phyloP scores from a whole-genome alignment of 2,329 filamentous ascomycete species.

The Diaporthe destruens region DNA sequence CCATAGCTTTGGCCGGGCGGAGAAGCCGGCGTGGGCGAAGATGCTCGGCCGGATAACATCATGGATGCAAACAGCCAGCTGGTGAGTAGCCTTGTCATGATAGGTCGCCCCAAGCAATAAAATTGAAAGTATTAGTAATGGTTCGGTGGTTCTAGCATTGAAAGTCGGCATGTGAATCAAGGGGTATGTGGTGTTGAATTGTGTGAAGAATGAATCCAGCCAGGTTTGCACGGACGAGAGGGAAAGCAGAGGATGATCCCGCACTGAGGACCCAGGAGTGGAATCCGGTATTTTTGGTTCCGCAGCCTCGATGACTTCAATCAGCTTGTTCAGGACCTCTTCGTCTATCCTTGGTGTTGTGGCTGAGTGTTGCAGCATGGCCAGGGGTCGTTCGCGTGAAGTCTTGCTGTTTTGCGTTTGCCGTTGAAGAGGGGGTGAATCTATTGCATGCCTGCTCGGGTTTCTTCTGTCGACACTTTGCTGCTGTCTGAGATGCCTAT shows the following conservation, averaged over 20 bases:
- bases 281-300: conserved; percentile 57
- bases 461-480: not conserved
- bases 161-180: conserved; percentile 71
- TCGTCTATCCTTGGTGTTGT: conserved; percentile 54
- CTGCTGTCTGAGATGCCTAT: not conserved
- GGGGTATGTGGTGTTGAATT: conserved; percentile 72
- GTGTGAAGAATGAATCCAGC: conserved; percentile 69
- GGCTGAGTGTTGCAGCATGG: conserved; percentile 43
- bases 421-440: conserved; percentile 5
- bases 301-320: conserved; percentile 65
- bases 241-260: conserved; percentile 64
- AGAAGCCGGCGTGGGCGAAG: conserved; percentile 69
- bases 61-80: conserved; percentile 72
- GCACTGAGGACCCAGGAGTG: conserved; percentile 49
- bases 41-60: conserved; percentile 70
- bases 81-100: conserved; percentile 68
- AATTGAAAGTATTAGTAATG: conserved; percentile 66
- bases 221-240: conserved; percentile 66
- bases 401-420: not conserved
- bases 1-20: conserved; percentile 70
- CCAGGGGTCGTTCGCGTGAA: conserved; percentile 47
- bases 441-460: not conserved
- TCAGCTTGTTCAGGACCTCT: conserved; percentile 54
- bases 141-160: conserved; percentile 61
- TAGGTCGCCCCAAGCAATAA: conserved; percentile 73